Evolutionary conservation across 164 flowering plant genomes (phyloP), one percentile per base, ranked within the genome.

Genomic region (Vitis vinifera): DNA sequence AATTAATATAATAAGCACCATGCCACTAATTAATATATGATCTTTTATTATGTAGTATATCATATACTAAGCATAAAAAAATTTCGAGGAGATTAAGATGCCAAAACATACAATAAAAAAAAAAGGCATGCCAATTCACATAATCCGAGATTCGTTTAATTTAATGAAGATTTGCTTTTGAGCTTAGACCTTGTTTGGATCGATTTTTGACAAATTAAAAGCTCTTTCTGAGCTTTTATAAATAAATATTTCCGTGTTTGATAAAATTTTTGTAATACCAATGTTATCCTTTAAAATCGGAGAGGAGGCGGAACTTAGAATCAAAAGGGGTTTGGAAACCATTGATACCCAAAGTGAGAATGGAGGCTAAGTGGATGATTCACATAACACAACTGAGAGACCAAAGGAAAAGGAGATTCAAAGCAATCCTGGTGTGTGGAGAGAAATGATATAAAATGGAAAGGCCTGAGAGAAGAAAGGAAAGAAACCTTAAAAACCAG

Each of bases 31-130:
- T 23, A 23, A 7, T 7, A 14, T 15, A 55, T 37, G 55, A 51
- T 29, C 15, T 58, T 51, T 56, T 15, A 15, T 65, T 13, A 30
- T 19, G 15, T 30, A 10, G 3, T 59, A 12, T 29, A 37, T 7
- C 7, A 37, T 37, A 37, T 37, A 37, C 44, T 37, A 64, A 68
- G 49, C 48, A 66, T 57, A 37, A 37, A 2, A 66, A 62, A 66
- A 71, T 29, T 74, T 75, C 78, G 71, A 69, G 77, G 77, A 71
- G 76, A 75, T 78, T 78, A 78, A 74, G 75, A 71, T 74, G 73
- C 68, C 62, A 13, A 56, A 15, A 13, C 1, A 8, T 4, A 11
- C 6, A 56, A 11, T 53, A 64, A 72, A 62, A 11, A 59, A 37
- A 69, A 59, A 37, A 69, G 50, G 50, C 5, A 19, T n/a, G 56